Base-by-base conservation (phyloP, 1,139 yeast genomes). In the Taphrina wiesneri region DNA sequence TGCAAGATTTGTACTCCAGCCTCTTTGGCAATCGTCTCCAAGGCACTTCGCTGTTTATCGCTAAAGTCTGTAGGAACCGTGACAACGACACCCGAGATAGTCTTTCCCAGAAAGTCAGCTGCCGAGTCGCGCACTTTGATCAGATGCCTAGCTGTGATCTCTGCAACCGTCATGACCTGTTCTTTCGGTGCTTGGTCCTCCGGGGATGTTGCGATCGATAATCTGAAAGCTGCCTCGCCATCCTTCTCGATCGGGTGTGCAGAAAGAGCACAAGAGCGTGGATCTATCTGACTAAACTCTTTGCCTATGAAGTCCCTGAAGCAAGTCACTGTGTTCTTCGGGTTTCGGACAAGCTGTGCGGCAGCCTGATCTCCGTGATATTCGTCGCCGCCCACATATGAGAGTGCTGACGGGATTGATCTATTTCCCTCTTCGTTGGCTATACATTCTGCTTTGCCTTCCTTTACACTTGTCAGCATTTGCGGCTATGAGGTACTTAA, bases 381-480 rank as follows among this genome's bases (percentile, higher is more conserved):
- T 80, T 93, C 99, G 77, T 93, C 98, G 66, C 84, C 87, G 70
- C 96, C 97, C 69, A 91, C 91, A 77, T 92, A 93, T 17, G 98
- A 87, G 70, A 93, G 82, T 67, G 89, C 89, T 26, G 98, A 88
- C 70, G 98, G 97, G 75, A 93, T 93, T 69, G 95, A 84, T 81
- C 99, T 91, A 79, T 95, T 99, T 77, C 99, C 99, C 76, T 93
- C 99, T 73, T 96, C 97, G 84, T 93, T 93, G 73, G 99, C 99
- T 77, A 93, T 93, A 71, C 93, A 96, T 75, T 93, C 97, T 69
- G 91, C 96, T 77, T 88, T 90, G 68, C 96, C 96, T 73, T 92
- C 97, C 75, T 82, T 79, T 67, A 36, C 13, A 21, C 26, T 15
- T 9, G 45, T 28, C 47, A 56, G 36, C n/a, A n/a, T 54, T 19